Evolutionary conservation across 257 asterid genomes (phyloP), one percentile per base, ranked within the genome.

Genomic region (Nicotiana benthamiana): DNA sequence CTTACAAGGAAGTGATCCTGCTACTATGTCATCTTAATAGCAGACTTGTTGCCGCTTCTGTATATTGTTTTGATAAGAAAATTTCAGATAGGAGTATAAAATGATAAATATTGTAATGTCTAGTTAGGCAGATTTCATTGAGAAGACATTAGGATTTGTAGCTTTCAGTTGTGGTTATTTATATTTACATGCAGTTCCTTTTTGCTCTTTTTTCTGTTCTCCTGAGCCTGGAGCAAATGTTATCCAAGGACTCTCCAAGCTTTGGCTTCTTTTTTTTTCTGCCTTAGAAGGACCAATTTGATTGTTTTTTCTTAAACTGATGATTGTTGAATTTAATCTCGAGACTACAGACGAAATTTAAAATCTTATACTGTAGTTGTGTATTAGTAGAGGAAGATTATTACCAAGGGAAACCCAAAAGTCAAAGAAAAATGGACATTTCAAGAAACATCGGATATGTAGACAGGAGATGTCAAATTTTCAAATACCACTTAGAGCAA

Each of bases 61-160:
- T 93, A 93, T 86, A 92, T 90, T 90, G 87, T 88, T 88, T 89
- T 87, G 91, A 82, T 86, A 65, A 57, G 76, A 78, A 32, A 62
- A 78, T 67, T 75, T 68, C 16, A 80, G 83, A 65, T 83, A 86
- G 89, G 80, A 75, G 81, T 75, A 53, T 40, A 54, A 84, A 74
- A 46, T 60, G 79, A 82, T 80, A 79, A 43, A 79, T 86, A 83
- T 28, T 85, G 43, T 82, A 79, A 64, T 75, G 83, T 79, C 80
- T 80, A 83, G 81, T 65, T 86, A 75, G 85, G 85, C 83, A 79
- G 82, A 80, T 83, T 67, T 82, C 80, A 83, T 64, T 59, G 67
- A 79, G 79, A 34, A 36, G 75, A 48, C 62, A 9, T 36, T 48
- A 79, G 82, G 75, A 28, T 5, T 22, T 61, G 81, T 79, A 79